Conservation (phyloP, 2,329 filamentous ascomycete genomes). For the Clonostachys rosea region DNA sequence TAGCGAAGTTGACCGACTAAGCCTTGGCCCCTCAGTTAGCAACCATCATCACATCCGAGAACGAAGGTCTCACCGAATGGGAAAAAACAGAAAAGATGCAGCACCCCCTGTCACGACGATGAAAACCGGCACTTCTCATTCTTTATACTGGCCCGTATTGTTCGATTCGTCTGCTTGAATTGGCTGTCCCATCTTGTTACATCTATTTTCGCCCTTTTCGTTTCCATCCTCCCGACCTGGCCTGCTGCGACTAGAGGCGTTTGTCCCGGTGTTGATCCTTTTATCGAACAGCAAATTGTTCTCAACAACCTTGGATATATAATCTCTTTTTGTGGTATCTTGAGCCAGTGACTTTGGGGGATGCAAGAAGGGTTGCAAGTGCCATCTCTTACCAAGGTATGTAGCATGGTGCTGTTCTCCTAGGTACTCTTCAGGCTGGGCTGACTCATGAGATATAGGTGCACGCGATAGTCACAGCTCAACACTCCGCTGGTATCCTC, state of each 20-base stretch:
- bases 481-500: constrained; percentile 2
- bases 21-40: background rate
- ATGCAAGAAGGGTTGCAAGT: constrained; percentile 3
- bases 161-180: constrained; percentile 52
- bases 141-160: constrained; percentile 43
- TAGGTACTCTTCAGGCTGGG: no score
- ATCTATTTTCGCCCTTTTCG: background rate
- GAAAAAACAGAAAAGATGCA: constrained; percentile 1
- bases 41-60: background rate
- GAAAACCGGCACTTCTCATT: constrained; percentile 46
- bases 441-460: background rate
- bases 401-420: no score
- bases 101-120: constrained; percentile 43
- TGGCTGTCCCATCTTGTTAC: constrained; percentile 12
- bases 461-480: background rate
- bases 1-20: background rate
- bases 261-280: constrained; percentile 8
- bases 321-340: constrained; percentile 5
- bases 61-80: background rate
- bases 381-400: no score
- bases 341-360: background rate
- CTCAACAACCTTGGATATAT: constrained; percentile 11
- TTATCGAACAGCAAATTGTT: constrained; percentile 5
- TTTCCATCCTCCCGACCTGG: constrained; percentile 1
- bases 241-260: background rate